Evolutionary conservation across 345 rosid genomes (phyloP).

Genomic region (Odontarrhena argentea): DNA sequence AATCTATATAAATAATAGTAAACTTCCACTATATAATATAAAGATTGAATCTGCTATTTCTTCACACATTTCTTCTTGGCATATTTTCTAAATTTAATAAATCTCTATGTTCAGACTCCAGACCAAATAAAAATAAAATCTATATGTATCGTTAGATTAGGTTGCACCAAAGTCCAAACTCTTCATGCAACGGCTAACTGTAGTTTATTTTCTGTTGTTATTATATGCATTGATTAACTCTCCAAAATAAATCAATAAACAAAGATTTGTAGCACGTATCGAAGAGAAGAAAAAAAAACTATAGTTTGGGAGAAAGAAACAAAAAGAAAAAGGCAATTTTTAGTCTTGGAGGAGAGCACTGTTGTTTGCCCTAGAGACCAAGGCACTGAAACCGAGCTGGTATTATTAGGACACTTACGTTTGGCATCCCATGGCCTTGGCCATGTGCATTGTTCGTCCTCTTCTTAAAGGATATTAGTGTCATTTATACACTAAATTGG

Average conservation of each 20-base stretch:
- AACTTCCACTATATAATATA: too few relatives aligned
- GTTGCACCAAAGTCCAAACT: too few relatives aligned
- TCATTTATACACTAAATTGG: conserved; percentile 15
- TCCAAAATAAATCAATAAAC: conserved; percentile 4
- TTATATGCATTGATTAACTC: not conserved
- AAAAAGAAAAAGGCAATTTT: conserved; percentile 13
- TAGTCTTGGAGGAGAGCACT: conserved; percentile 34
- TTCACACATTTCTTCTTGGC: too few relatives aligned
- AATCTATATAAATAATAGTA: too few relatives aligned
- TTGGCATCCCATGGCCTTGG: conserved; percentile 28
- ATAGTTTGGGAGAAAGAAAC: conserved; percentile 11
- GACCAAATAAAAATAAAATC: too few relatives aligned
- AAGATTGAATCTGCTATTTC: too few relatives aligned
- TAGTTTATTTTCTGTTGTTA: too few relatives aligned
- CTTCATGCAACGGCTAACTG: too few relatives aligned
- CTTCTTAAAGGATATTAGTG: conserved; percentile 22
- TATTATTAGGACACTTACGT: conserved; percentile 33
- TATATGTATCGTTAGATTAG: too few relatives aligned
- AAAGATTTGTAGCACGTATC: not conserved
- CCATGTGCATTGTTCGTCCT: conserved; percentile 42
- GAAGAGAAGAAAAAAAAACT: not conserved
- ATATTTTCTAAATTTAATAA: too few relatives aligned
- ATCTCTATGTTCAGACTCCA: too few relatives aligned
- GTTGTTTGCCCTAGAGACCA: conserved; percentile 42
- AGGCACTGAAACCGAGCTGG: conserved; percentile 45